A percentile compares a stretch with the other conserved stretches of the same genome.
Conservation (phyloP, 2,329 filamentous ascomycete genomes). For the Ceratocystis eucalypticola region DNA sequence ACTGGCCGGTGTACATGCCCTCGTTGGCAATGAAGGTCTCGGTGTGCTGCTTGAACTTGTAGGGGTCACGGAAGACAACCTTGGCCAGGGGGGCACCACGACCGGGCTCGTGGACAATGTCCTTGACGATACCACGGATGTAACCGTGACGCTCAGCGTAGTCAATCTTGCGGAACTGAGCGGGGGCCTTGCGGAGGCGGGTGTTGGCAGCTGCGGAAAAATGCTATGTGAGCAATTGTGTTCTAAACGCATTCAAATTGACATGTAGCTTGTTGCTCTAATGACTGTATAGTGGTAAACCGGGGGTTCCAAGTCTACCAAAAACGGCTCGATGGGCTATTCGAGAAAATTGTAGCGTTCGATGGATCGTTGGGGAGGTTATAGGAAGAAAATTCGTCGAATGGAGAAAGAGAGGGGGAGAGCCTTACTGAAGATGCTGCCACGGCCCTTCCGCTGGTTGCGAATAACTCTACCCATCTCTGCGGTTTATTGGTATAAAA, state of each 20-base stretch:
- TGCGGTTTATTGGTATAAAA: conserved; percentile 20
- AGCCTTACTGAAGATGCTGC: conserved; percentile 43
- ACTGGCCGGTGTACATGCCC: conserved; percentile 99
- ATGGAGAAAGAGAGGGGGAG: conserved; percentile 20
- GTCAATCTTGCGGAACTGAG: conserved; percentile 94
- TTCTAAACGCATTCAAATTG: conserved; percentile 3
- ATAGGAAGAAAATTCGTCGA: conserved; percentile 21
- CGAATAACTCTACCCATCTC: conserved; percentile 48
- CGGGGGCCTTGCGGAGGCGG: conserved; percentile 70
- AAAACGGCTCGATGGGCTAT: not conserved
- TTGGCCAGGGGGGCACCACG: conserved; percentile 95
- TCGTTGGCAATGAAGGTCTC: conserved; percentile 99
- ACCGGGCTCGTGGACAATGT: conserved; percentile 97
- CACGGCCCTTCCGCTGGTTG: conserved; percentile 51
- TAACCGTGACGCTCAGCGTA: conserved; percentile 96
- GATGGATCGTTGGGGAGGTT: conserved; percentile 24
- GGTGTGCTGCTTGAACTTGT: conserved; percentile 92
- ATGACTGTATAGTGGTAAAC: not conserved
- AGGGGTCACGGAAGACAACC: conserved; percentile 94
- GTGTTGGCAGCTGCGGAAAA: conserved; percentile 53
- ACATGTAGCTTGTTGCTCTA: not conserved
- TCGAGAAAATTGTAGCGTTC: conserved; percentile 9
- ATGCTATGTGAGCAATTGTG: conserved; percentile 21
- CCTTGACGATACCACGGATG: conserved; percentile 92
- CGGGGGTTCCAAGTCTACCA: not conserved